These are phyloP conservation scores for Dendrocalamus sinicus DNA, from an alignment of 176 grass and related monocot genomes.

Conservation along the genomic window DNA sequence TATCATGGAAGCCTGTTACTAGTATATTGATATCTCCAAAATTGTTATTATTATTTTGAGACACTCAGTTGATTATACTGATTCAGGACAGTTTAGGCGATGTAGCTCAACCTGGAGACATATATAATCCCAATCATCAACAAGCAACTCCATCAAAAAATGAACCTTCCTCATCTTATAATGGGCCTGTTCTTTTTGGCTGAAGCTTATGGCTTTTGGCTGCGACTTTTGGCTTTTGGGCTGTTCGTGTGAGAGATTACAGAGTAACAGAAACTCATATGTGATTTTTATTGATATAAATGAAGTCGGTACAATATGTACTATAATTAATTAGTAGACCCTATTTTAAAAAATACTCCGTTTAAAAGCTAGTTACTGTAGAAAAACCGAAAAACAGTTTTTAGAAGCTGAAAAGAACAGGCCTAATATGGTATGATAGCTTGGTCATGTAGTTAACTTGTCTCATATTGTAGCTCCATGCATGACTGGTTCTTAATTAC, in stretches of 20 bases:
- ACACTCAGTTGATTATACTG: constrained; percentile 53
- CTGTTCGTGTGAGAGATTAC: too few relatives aligned
- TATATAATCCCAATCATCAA: constrained; percentile 51
- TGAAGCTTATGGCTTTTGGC: too few relatives aligned
- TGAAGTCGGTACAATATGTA: too few relatives aligned
- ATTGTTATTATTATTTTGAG: constrained; percentile 10
- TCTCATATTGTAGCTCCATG: background rate
- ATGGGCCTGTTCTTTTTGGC: too few relatives aligned
- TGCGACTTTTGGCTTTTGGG: too few relatives aligned
- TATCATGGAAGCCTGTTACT: constrained; percentile 4
- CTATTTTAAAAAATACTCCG: too few relatives aligned
- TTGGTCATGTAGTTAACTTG: background rate
- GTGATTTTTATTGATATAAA: too few relatives aligned
- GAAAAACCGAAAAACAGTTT: too few relatives aligned
- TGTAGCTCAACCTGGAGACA: constrained; percentile 50
- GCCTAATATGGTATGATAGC: constrained; percentile 36
- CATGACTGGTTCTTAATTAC: constrained; percentile 32
- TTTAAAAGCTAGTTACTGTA: too few relatives aligned
- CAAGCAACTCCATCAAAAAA: constrained; percentile 42
- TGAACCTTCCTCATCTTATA: constrained; percentile 49
- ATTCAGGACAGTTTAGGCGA: constrained; percentile 63
- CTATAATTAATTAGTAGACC: too few relatives aligned
- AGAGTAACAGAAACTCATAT: too few relatives aligned
- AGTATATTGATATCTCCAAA: constrained; percentile 1
- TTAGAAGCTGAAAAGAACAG: too few relatives aligned